Evolutionary conservation across 352 stramenopile genomes (phyloP).

Genomic region (Globisporangium barbulae): DNA sequence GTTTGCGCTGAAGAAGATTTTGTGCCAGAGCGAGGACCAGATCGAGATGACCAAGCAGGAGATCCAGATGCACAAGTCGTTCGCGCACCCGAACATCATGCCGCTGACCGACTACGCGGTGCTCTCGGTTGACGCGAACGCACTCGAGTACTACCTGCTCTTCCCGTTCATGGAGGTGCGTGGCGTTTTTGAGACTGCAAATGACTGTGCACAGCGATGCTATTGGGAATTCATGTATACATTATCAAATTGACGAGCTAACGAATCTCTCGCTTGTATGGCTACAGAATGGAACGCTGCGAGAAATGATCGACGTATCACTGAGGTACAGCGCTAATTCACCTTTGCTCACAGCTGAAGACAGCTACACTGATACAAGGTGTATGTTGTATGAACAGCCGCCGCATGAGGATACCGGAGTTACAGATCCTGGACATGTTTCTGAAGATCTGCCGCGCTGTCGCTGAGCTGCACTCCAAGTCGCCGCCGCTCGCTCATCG

Average conservation of each 20-base stretch:
- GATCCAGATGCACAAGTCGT: slow-evolving; percentile 74
- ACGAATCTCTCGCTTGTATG: slow-evolving; percentile 1
- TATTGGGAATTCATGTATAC: background rate
- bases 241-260: background rate
- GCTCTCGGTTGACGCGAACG: slow-evolving; percentile 35
- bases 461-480: slow-evolving; percentile 72
- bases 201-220: background rate
- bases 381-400: slow-evolving; percentile 9
- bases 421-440: slow-evolving; percentile 78
- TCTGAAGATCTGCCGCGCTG: slow-evolving; percentile 73
- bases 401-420: slow-evolving; percentile 55
- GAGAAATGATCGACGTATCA: slow-evolving; percentile 78
- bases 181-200: background rate
- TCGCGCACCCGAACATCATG: slow-evolving; percentile 84
- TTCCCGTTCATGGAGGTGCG: slow-evolving; percentile 83
- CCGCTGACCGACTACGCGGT: slow-evolving; percentile 75
- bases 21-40: slow-evolving; percentile 85
- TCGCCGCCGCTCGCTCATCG: slow-evolving; percentile 75
- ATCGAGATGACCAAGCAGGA: slow-evolving; percentile 74
- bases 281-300: slow-evolving; percentile 71
- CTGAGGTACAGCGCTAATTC: slow-evolving; percentile 31
- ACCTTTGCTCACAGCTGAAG: too few species aligned
- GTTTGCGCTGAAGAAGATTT: slow-evolving; percentile 89
- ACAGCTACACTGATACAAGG: background rate
- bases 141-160: slow-evolving; percentile 79